Conservation (phyloP, 352 stramenopile species). For the Thalassiosira ordinaria region DNA sequence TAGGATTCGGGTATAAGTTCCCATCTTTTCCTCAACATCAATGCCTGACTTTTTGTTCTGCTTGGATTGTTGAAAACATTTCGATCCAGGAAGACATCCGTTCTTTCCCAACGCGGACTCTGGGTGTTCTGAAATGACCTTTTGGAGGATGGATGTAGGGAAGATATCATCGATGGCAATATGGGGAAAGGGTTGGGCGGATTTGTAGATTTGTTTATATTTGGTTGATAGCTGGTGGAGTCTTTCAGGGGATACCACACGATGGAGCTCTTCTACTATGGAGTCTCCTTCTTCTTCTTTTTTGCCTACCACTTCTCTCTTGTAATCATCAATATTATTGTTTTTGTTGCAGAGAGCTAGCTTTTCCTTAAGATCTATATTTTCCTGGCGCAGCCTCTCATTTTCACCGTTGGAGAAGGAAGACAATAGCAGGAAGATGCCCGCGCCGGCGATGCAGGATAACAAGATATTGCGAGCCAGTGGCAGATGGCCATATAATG, state of each 20-base stretch:
- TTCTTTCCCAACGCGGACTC: constrained; percentile 8
- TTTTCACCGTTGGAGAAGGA: neutral
- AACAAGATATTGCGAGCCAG: no score
- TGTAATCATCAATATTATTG: no score
- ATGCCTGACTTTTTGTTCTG: constrained; percentile 1
- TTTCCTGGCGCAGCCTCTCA: neutral
- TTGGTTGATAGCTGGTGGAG: neutral
- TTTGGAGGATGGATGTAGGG: constrained; percentile 21
- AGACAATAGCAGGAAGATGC: no score
- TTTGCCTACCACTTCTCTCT: no score
- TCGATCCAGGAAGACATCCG: constrained; percentile 3
- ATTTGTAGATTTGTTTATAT: constrained; percentile 5
- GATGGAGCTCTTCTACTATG: constrained; percentile 14
- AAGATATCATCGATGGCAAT: constrained; percentile 47
- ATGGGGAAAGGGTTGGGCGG: constrained; percentile 37
- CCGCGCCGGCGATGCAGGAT: no score
- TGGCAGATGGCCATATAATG: no score
- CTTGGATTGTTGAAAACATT: neutral
- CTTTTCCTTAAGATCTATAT: neutral
- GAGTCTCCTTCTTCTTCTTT: neutral
- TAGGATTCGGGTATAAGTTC: constrained; percentile 25
- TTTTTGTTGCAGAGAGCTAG: no score
- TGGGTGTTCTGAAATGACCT: constrained; percentile 22
- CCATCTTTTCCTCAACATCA: constrained; percentile 28
- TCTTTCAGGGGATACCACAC: neutral